These are phyloP conservation scores for Aspergillus sp. DNA, from an alignment of 2,329 filamentous ascomycete species.

Conservation along the genomic window DNA sequence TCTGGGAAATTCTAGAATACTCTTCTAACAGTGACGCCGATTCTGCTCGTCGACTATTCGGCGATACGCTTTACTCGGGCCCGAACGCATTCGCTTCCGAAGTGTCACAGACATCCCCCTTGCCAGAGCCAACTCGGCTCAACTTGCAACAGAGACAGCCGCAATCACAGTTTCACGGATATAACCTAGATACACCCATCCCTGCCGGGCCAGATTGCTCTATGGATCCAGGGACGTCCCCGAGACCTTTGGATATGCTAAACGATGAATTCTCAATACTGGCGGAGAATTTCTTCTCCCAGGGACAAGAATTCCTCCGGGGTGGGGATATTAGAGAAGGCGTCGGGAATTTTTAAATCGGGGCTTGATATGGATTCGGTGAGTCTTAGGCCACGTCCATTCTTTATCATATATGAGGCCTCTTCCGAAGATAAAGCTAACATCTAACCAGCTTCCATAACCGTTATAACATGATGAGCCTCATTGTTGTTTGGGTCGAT, in stretches of 20 bases:
- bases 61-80: conserved; percentile 32
- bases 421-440: too few relatives aligned
- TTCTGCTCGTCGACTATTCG: conserved; percentile 37
- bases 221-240: conserved; percentile 14
- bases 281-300: conserved; percentile 46
- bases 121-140: conserved; percentile 41
- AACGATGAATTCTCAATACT: conserved; percentile 44
- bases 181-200: conserved; percentile 11
- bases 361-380: neutral
- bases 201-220: conserved; percentile 10
- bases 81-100: conserved; percentile 24
- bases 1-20: conserved; percentile 48
- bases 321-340: conserved; percentile 33
- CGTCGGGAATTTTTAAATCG: conserved; percentile 24
- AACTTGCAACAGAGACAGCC: conserved; percentile 13
- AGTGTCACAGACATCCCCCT: conserved; percentile 39
- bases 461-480: too few relatives aligned
- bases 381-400: too few relatives aligned
- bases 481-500: too few relatives aligned
- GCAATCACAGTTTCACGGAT: conserved; percentile 14
- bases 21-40: conserved; percentile 37
- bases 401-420: too few relatives aligned
- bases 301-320: conserved; percentile 39
- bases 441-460: too few relatives aligned
- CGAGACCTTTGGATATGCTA: conserved; percentile 18